Evolutionary conservation across 208 protist genomes (phyloP).

Genomic region (Leishmania martiniquensis): DNA sequence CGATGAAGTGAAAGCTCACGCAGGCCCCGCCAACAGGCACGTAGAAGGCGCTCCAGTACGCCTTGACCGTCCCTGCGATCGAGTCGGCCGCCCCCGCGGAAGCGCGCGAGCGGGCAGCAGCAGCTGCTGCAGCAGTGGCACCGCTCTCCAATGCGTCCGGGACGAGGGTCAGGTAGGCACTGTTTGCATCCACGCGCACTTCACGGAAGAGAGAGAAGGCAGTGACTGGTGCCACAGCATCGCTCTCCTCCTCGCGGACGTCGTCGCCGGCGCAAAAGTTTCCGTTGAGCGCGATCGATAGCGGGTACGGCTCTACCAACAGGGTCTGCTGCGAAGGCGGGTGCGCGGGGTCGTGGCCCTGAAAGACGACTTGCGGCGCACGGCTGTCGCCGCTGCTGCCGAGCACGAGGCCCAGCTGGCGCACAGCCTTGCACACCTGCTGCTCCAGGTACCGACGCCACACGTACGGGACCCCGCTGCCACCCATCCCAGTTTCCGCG

Average conservation of each 20-base stretch:
- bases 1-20: slow-evolving; percentile 78
- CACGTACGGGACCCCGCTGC: slow-evolving; percentile 13
- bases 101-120: background rate
- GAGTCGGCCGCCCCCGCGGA: background rate
- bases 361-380: slow-evolving; percentile 15
- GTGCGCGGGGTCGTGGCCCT: slow-evolving; percentile 11
- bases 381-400: slow-evolving; percentile 1
- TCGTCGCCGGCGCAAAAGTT: slow-evolving; percentile 54
- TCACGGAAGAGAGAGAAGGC: slow-evolving; percentile 46
- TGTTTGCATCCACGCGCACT: slow-evolving; percentile 39
- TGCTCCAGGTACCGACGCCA: slow-evolving; percentile 44
- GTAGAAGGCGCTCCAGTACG: slow-evolving; percentile 69
- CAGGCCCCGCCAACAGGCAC: slow-evolving; percentile 61
- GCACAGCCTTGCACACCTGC: slow-evolving; percentile 35
- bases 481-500: background rate
- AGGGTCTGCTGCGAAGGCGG: slow-evolving; percentile 16
- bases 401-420: slow-evolving; percentile 36
- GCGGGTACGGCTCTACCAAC: slow-evolving; percentile 56
- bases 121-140: slow-evolving; percentile 1
- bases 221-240: slow-evolving; percentile 22
- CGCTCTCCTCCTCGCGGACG: slow-evolving; percentile 37
- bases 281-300: slow-evolving; percentile 39
- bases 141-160: slow-evolving; percentile 26
- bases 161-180: slow-evolving; percentile 38
- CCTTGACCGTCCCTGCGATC: slow-evolving; percentile 18